Percentiles rank a stretch among this genome's conserved stretches.
phyloP scores from a whole-genome alignment of 768 basidiomycete genomes.

The Cyclocybe aegerita region DNA sequence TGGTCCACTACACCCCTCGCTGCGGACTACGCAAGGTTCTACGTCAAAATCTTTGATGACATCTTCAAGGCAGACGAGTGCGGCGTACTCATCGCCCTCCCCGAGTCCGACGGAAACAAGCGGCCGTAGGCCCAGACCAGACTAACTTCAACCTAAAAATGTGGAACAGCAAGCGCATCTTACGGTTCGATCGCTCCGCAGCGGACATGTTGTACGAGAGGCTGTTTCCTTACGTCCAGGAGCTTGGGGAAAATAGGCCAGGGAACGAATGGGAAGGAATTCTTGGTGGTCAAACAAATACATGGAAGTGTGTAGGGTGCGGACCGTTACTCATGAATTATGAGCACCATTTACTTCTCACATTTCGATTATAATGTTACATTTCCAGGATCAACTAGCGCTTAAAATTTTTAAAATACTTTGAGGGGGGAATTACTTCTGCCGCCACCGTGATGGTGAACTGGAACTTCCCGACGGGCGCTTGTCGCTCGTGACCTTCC shows the following conservation, averaged over 20 bases:
- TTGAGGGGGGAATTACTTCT: too few species aligned
- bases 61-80: slow-evolving; percentile 42
- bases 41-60: slow-evolving; percentile 42
- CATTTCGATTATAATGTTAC: too few species aligned
- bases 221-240: slow-evolving; percentile 36
- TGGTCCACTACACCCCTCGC: slow-evolving; percentile 36
- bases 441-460: too few species aligned
- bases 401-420: too few species aligned
- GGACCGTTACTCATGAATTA: slow-evolving; percentile 9
- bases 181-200: slow-evolving; percentile 32
- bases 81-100: slow-evolving; percentile 33
- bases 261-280: slow-evolving; percentile 33
- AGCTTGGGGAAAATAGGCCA: slow-evolving; percentile 31
- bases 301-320: slow-evolving; percentile 37
- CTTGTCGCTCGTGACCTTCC: too few species aligned
- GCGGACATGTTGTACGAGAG: slow-evolving; percentile 34
- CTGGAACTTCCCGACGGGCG: too few species aligned
- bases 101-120: slow-evolving; percentile 34
- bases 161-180: slow-evolving; percentile 38
- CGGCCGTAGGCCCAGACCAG: slow-evolving; percentile 27
- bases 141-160: slow-evolving; percentile 34
- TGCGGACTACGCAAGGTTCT: slow-evolving; percentile 31
- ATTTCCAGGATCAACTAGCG: too few species aligned
- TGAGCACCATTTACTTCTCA: too few species aligned
- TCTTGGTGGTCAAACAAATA: slow-evolving; percentile 22